A percentile compares a stretch with the other conserved stretches of the same genome.
Evolutionary conservation across 2,329 filamentous ascomycete genomes (phyloP).

Genomic region (Fusarium duplospermum): DNA sequence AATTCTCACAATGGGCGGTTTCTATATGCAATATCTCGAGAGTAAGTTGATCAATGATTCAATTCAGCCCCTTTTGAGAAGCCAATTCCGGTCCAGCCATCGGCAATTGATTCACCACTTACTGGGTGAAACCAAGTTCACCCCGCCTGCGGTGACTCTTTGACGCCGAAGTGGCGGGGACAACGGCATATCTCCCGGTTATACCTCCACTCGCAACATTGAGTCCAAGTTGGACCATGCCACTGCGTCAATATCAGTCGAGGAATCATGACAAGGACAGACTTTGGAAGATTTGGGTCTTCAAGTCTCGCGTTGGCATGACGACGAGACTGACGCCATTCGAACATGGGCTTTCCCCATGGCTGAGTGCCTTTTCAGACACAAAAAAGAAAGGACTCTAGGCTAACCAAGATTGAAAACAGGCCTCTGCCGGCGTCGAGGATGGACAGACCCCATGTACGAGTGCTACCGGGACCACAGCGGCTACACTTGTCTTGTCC

Average conservation of each 20-base stretch:
- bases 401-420: constrained; percentile 51
- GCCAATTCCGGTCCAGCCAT: constrained; percentile 30
- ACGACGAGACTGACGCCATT: not conserved
- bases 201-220: not conserved
- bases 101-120: constrained; percentile 32
- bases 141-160: constrained; percentile 26
- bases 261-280: constrained; percentile 3
- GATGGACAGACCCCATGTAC: constrained; percentile 92
- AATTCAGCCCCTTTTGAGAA: constrained; percentile 12
- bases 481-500: constrained; percentile 89
- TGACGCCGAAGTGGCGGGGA: not conserved
- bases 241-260: not conserved
- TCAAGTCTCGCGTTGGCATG: not conserved
- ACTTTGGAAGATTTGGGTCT: not conserved
- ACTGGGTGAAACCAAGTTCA: constrained; percentile 17
- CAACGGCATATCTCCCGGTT: constrained; percentile 2
- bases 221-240: not conserved
- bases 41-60: constrained; percentile 67
- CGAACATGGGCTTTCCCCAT: not conserved
- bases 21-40: constrained; percentile 79
- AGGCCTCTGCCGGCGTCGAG: constrained; percentile 95
- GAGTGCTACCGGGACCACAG: constrained; percentile 79
- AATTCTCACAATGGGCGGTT: constrained; percentile 67
- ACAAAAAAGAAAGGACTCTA: constrained; percentile 2
- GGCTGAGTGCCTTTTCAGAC: not conserved